Base-by-base conservation (phyloP, 345 rosid genomes). In the Gossypium herbaceum region DNA sequence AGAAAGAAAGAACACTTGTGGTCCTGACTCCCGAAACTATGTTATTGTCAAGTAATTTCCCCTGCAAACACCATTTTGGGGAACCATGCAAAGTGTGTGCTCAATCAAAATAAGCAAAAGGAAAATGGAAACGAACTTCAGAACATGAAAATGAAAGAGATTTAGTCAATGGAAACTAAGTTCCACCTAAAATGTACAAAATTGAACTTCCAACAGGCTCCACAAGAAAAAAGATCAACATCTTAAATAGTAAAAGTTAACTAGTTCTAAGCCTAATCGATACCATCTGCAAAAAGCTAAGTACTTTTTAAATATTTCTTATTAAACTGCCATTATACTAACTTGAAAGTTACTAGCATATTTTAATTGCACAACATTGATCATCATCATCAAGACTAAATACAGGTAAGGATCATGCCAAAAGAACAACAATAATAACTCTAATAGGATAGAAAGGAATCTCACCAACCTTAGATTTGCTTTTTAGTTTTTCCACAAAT, bases 381-480 rank as follows among this genome's bases (percentile, higher is more conserved):
- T 8, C 34, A 48, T 50, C 22, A 50, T 50, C 51, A 77, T 55
- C 50, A 29, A 54, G n/a, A 29, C 13, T 8, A 13, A 19, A 61
- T 48, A 13, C n/a, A 62, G 12, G 25, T 50, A 73, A 7, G 19
- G 48, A 50, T 27, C 56, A 61, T 12, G 7, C 47, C 19, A 2
- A 10, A 29, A 34, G 50, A 20, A 27, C 27, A 3, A 12, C 17
- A 51, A 57, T 57, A 19, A 57, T 24, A 0, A 13, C 13, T 45
- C 12, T 9, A 10, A 27, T 20, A 54, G 43, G 59, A 51, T 16
- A 71, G 10, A 47, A n/a, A 4, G 50, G 75, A 77, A 74, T 12
- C 77, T 76, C 27, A 77, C 76, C 75, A 48, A 89, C 97, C 90
- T 86, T 85, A 24, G 97, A 75, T 82, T 89, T 92, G 1, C 74